These are phyloP conservation scores for Blastocystis sp. DNA, from an alignment of 352 stramenopile genomes.

Conservation along the genomic window DNA sequence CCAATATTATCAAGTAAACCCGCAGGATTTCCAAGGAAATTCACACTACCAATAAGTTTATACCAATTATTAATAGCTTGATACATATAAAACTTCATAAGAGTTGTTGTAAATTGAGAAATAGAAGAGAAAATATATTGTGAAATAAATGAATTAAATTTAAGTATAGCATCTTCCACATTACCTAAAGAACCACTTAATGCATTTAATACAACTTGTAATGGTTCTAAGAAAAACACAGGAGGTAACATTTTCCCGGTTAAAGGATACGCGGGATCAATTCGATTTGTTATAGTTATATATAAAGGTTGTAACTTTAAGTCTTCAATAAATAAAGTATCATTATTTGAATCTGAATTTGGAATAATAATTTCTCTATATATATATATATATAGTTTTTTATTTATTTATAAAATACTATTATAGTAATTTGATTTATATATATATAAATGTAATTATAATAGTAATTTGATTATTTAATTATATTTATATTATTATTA, in stretches of 20 bases:
- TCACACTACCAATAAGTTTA: constrained; percentile 61
- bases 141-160: too few species aligned
- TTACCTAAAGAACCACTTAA: constrained; percentile 2
- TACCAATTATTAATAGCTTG: constrained; percentile 61
- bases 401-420: too few species aligned
- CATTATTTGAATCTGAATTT: not conserved
- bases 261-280: constrained; percentile 14
- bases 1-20: constrained; percentile 61
- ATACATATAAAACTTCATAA: constrained; percentile 62
- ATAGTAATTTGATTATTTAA: too few species aligned
- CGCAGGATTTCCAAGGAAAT: constrained; percentile 64
- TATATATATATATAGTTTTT: too few species aligned
- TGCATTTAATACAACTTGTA: constrained; percentile 20
- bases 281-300: constrained; percentile 20
- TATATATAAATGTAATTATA: too few species aligned
- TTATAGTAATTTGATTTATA: too few species aligned
- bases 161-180: constrained; percentile 25
- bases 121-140: too few species aligned
- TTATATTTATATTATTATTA: too few species aligned
- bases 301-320: constrained; percentile 3
- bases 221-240: constrained; percentile 4
- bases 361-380: constrained; percentile 8
- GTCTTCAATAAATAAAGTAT: constrained; percentile 4
- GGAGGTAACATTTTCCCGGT: constrained; percentile 2
- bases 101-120: too few species aligned